Percentiles rank a stretch among this genome's conserved stretches.
Evolutionary conservation across 1,139 yeast genomes (phyloP).

Genomic region (Blastobotrys arbuscula): DNA sequence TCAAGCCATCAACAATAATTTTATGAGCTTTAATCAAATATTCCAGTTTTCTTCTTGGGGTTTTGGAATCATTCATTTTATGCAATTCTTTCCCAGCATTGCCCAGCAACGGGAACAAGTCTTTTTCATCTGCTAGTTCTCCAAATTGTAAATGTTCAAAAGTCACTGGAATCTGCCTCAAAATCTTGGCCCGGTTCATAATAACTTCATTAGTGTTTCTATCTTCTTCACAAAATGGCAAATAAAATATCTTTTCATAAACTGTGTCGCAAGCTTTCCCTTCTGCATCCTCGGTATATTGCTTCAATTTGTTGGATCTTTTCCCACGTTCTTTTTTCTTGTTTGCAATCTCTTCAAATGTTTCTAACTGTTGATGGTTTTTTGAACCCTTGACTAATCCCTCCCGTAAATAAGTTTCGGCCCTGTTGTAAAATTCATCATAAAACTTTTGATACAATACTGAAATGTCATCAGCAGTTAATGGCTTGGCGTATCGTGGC

Average conservation of each 20-base stretch:
- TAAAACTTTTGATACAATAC: slow-evolving; percentile 52
- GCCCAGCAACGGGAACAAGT: slow-evolving; percentile 17
- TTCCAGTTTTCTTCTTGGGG: slow-evolving; percentile 40
- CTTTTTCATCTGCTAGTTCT: slow-evolving; percentile 12
- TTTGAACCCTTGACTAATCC: slow-evolving; percentile 7
- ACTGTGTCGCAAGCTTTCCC: slow-evolving; percentile 38
- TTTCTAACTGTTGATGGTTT: slow-evolving; percentile 26
- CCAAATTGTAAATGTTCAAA: slow-evolving; percentile 28
- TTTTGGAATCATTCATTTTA: slow-evolving; percentile 26
- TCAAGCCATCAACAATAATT: slow-evolving; percentile 34
- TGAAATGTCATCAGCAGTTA: slow-evolving; percentile 48
- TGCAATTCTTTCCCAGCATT: slow-evolving; percentile 26
- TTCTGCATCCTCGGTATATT: slow-evolving; percentile 38
- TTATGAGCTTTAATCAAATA: slow-evolving; percentile 39
- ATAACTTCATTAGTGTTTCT: slow-evolving; percentile 25
- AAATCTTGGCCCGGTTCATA: slow-evolving; percentile 26
- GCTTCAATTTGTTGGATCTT: slow-evolving; percentile 26
- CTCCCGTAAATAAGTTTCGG: slow-evolving; percentile 26
- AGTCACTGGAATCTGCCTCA: slow-evolving; percentile 26
- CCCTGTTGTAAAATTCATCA: slow-evolving; percentile 30
- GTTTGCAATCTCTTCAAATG: slow-evolving; percentile 33
- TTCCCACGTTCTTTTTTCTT: slow-evolving; percentile 26
- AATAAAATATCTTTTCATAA: slow-evolving; percentile 36
- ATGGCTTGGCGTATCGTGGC: slow-evolving; percentile 51
- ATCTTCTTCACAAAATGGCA: slow-evolving; percentile 27